Base-by-base conservation (phyloP, 169 alveolate species). In the Cryptosporidium xiaoi region DNA sequence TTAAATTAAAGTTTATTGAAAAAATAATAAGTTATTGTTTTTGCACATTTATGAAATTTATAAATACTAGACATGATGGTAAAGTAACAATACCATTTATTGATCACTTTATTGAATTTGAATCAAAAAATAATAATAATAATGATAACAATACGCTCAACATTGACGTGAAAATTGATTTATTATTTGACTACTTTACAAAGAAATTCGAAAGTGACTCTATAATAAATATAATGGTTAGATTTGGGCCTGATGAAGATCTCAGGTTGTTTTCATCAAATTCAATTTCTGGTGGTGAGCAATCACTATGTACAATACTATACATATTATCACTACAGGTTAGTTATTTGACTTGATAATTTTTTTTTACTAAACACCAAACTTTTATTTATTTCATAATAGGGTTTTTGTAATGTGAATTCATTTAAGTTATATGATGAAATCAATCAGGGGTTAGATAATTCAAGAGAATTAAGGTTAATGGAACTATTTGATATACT, bases 261-360 rank as follows among this genome's bases (percentile, higher is more conserved):
- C 40, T 77, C 4, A 58, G 87, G 56, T 48, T 60, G 51, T 77
- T 77, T 77, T 77, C 87, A 34, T 77, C 87, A 24, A 56, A 48
- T 34, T 77, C 87, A 18, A 77, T 77, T 33, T 77, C 87, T 13
- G 87, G 87, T 27, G 87, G 87, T 20, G 87, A 77, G 27, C 87
- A 77, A 77, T 77, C 87, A n/a, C 64, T 77, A 34, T 77, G 87
- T 62, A 77, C 87, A 24, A 77, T 77, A 44, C 46, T 77, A 27
- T 77, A 56, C 40, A 77, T 77, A 13, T 48, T 77, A 40, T 56
- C 87, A 16, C 40, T 77, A 44, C 87, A 77, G 71, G 87, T 77
- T 55, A 58, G 87, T 62, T 58, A 7, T 40, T 24, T 24, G 1
- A 24, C 27, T 24, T 24, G 27, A 24, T 24, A 24, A 24, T 24